Evolutionary conservation across 164 flowering plant species (phyloP).

Genomic region (Stephania japonica): DNA sequence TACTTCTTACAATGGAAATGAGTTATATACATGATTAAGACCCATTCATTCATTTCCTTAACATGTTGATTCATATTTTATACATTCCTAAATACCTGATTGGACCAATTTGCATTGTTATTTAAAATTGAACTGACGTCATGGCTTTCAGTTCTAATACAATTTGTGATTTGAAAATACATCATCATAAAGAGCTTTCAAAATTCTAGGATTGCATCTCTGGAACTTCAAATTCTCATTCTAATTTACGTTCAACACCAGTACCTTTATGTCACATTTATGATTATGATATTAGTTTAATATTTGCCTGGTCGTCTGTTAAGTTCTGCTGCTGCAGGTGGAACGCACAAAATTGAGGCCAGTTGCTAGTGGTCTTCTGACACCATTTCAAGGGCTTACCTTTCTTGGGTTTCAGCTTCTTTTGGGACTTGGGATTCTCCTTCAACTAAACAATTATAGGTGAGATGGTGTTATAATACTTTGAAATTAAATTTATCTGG

Average conservation of each 20-base stretch:
- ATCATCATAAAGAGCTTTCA: neutral
- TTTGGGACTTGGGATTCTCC: conserved; percentile 91
- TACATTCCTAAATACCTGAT: neutral
- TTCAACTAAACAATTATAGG: conserved; percentile 88
- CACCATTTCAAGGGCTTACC: conserved; percentile 79
- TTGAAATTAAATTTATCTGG: neutral
- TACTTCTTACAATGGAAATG: too few species aligned
- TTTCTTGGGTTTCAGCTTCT: conserved; percentile 85
- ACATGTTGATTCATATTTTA: too few species aligned
- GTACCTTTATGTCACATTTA: neutral
- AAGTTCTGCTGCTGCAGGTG: conserved; percentile 47
- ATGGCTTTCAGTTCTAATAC: neutral
- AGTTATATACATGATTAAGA: too few species aligned
- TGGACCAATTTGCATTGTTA: neutral
- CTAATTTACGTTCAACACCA: neutral
- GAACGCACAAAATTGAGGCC: conserved; percentile 85
- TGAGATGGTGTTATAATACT: conserved; percentile 17
- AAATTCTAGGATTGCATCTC: neutral
- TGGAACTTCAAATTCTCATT: neutral
- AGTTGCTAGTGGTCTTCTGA: conserved; percentile 81
- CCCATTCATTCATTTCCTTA: too few species aligned
- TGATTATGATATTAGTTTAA: neutral
- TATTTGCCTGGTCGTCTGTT: conserved; percentile 2
- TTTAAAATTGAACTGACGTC: too few species aligned
- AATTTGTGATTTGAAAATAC: neutral